These are phyloP conservation scores for Diaporthe helianthi DNA, from an alignment of 2,329 filamentous ascomycete genomes.

Conservation along the genomic window DNA sequence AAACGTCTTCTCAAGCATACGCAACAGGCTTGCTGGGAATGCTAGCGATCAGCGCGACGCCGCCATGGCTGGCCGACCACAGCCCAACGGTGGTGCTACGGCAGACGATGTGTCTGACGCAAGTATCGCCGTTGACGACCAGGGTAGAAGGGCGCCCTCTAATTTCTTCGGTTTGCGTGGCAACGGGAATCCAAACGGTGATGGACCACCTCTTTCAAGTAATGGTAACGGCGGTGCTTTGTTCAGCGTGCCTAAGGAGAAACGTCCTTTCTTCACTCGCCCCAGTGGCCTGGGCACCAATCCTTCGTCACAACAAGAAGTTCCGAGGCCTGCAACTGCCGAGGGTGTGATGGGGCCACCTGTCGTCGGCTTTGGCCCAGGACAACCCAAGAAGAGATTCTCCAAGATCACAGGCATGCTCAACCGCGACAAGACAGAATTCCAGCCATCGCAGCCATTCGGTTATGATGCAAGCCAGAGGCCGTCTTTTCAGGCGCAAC, in stretches of 20 bases:
- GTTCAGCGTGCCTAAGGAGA: slow-evolving; percentile 36
- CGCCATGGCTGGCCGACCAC: slow-evolving; percentile 37
- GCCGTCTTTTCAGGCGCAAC: slow-evolving; percentile 37
- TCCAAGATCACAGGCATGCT: slow-evolving; percentile 48
- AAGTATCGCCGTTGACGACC: slow-evolving; percentile 50
- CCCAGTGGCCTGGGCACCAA: slow-evolving; percentile 33
- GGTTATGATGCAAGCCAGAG: slow-evolving; percentile 32
- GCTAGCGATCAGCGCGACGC: slow-evolving; percentile 44
- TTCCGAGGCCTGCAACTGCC: slow-evolving; percentile 31
- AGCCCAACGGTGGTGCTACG: slow-evolving; percentile 38
- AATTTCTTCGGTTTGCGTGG: slow-evolving; percentile 48
- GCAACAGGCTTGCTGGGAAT: slow-evolving; percentile 50
- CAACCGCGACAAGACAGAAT: slow-evolving; percentile 37
- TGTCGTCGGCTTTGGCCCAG: slow-evolving; percentile 33
- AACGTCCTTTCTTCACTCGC: slow-evolving; percentile 41
- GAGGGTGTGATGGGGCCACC: slow-evolving; percentile 28
- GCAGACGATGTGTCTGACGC: slow-evolving; percentile 52
- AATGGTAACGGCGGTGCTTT: slow-evolving; percentile 35
- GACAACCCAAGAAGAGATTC: slow-evolving; percentile 53
- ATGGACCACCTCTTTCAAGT: slow-evolving; percentile 37
- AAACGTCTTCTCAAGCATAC: slow-evolving; percentile 60
- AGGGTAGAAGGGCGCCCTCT: slow-evolving; percentile 46
- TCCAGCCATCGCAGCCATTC: slow-evolving; percentile 24
- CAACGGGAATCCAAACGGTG: slow-evolving; percentile 34
- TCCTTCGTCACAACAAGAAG: slow-evolving; percentile 28